Percentiles rank a stretch among this genome's conserved stretches.
Conservation (phyloP, 805 yeast species). For the Metschnikowia lachancei region DNA sequence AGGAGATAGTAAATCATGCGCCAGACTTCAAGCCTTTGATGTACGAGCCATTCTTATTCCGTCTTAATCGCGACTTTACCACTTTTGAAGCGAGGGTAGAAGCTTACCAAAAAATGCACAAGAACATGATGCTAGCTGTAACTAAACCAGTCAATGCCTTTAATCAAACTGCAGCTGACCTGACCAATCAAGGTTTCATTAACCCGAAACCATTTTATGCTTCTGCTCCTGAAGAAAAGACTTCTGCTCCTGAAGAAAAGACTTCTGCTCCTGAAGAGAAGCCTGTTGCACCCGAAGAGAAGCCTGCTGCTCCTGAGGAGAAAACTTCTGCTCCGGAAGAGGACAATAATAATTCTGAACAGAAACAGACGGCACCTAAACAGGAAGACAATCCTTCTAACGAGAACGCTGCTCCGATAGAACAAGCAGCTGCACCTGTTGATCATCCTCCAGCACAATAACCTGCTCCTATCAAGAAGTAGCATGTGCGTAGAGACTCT, state of each 20-base stretch:
- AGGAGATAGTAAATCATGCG: constrained; percentile 18
- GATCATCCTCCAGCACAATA: too few species aligned
- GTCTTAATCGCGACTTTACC: constrained; percentile 19
- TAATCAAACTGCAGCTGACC: background rate
- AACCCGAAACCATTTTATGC: too few species aligned
- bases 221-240: background rate
- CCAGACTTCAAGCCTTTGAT: constrained; percentile 33
- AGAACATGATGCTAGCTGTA: constrained; percentile 1
- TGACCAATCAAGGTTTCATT: too few species aligned
- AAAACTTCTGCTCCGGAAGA: too few species aligned
- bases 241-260: background rate
- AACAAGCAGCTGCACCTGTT: too few species aligned
- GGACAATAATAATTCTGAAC: background rate
- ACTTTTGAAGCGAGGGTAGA: constrained; percentile 30
- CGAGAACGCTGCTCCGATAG: too few species aligned
- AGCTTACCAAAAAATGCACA: constrained; percentile 20
- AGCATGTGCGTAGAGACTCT: too few species aligned
- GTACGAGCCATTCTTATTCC: constrained; percentile 27
- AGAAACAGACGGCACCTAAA: background rate
- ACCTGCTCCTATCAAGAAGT: too few species aligned
- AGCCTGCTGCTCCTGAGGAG: background rate
- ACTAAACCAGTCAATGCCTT: background rate
- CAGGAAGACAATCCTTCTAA: background rate
- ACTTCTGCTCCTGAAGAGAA: background rate
- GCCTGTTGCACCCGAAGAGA: background rate